phyloP scores from a whole-genome alignment of 768 basidiomycete species.

The Boletales sp. region DNA sequence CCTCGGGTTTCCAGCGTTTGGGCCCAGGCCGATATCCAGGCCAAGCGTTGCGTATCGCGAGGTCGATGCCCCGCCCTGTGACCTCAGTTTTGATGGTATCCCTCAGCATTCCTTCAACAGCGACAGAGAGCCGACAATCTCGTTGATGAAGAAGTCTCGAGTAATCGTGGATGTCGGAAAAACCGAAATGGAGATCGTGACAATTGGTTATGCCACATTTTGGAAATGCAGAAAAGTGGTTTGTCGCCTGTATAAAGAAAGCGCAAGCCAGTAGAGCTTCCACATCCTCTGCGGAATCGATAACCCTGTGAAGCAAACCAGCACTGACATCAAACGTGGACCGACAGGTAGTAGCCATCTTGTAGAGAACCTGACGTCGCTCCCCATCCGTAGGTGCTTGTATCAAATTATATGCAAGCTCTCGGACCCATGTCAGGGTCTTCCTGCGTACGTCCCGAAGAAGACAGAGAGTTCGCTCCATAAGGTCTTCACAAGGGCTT shows the following conservation, averaged over 20 bases:
- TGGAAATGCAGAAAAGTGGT: neutral
- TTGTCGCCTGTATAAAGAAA: conserved; percentile 17
- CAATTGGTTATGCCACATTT: no score
- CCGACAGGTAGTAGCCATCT: conserved; percentile 36
- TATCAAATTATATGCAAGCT: conserved; percentile 23
- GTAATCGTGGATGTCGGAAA: neutral
- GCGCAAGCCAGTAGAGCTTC: conserved; percentile 20
- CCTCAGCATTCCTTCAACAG: conserved; percentile 8
- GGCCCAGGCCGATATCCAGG: conserved; percentile 6
- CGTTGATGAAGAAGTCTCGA: conserved; percentile 16
- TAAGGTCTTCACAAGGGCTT: conserved; percentile 6
- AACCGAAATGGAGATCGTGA: neutral
- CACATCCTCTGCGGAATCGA: conserved; percentile 13
- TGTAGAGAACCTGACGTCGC: conserved; percentile 19
- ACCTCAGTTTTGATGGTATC: neutral
- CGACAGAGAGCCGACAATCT: conserved; percentile 21
- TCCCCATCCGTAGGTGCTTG: neutral
- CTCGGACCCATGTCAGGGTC: conserved; percentile 31
- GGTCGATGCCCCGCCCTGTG: conserved; percentile 8
- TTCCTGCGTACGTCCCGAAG: conserved; percentile 28
- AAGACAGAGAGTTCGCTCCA: conserved; percentile 14
- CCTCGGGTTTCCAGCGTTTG: neutral
- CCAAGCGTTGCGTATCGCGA: conserved; percentile 7
- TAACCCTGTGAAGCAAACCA: neutral
- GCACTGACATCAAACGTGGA: conserved; percentile 19